These are phyloP conservation scores for Exutisphaerella laricina DNA, from an alignment of 2,329 filamentous ascomycete species.

Conservation along the genomic window DNA sequence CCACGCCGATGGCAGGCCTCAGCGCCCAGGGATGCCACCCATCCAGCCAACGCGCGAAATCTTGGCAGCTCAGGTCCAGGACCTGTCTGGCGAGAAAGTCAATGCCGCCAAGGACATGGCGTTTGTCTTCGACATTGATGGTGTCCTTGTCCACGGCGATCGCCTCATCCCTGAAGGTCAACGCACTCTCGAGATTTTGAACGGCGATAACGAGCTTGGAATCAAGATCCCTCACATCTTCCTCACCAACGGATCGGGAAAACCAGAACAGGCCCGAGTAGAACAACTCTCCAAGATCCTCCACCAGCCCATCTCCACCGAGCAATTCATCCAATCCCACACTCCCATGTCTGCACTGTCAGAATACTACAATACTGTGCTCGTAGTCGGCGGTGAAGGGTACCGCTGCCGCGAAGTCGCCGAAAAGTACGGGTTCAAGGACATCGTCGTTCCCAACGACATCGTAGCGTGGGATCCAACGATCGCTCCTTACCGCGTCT, in stretches of 20 bases:
- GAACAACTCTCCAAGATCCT: conserved; percentile 64
- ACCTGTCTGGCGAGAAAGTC: conserved; percentile 61
- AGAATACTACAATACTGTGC: conserved; percentile 70
- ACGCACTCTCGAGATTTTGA: conserved; percentile 63
- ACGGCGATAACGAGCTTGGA: conserved; percentile 69
- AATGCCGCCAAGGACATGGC: conserved; percentile 70
- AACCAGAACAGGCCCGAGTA: conserved; percentile 60
- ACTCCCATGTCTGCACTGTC: conserved; percentile 70
- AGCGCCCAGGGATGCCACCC: conserved; percentile 53
- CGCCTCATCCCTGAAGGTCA: conserved; percentile 63
- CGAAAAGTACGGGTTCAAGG: conserved; percentile 67
- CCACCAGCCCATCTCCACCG: conserved; percentile 57
- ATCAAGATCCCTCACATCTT: conserved; percentile 74
- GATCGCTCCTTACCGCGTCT: conserved; percentile 63
- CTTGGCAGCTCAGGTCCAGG: conserved; percentile 64
- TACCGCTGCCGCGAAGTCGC: conserved; percentile 69
- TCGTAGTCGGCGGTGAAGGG: conserved; percentile 70
- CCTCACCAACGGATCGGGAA: conserved; percentile 68
- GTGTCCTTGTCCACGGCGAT: conserved; percentile 69
- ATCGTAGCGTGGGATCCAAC: conserved; percentile 64
- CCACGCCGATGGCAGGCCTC: conserved; percentile 41
- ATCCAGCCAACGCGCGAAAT: conserved; percentile 61
- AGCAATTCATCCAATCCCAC: conserved; percentile 73
- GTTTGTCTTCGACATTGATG: conserved; percentile 74
- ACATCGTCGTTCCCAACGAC: conserved; percentile 68